phyloP scores from a whole-genome alignment of 805 yeast genomes.

The Candida caryicola region DNA sequence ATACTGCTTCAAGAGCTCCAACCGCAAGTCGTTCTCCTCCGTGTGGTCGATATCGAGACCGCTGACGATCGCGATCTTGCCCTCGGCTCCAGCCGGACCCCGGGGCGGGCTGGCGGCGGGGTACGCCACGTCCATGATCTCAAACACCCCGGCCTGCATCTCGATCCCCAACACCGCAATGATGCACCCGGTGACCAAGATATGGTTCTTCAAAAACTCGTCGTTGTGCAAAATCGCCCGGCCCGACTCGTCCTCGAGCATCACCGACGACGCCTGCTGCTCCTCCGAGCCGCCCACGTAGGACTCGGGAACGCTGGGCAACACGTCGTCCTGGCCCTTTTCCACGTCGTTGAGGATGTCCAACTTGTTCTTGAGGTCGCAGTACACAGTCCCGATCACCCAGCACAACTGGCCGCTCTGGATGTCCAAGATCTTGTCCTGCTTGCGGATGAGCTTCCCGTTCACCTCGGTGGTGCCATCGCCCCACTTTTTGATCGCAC shows the following conservation, averaged over 20 bases:
- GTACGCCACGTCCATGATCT: conserved; percentile 73
- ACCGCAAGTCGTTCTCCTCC: conserved; percentile 40
- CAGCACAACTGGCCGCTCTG: conserved; percentile 62
- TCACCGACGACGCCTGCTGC: conserved; percentile 56
- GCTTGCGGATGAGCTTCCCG: conserved; percentile 30
- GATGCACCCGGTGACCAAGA: conserved; percentile 85
- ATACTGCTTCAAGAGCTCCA: conserved; percentile 65
- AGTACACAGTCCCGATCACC: conserved; percentile 83
- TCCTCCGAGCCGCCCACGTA: conserved; percentile 42
- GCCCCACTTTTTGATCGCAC: conserved; percentile 53
- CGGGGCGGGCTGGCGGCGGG: conserved; percentile 65
- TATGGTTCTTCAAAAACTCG: conserved; percentile 46
- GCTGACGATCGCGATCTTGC: conserved; percentile 66
- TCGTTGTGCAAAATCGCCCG: conserved; percentile 71
- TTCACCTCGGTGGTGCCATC: conserved; percentile 35
- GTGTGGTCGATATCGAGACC: conserved; percentile 63
- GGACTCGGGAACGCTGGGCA: conserved; percentile 39
- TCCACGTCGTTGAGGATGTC: conserved; percentile 81
- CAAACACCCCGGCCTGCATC: conserved; percentile 76
- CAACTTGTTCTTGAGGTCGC: conserved; percentile 82
- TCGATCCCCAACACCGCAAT: conserved; percentile 87
- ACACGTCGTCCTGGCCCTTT: conserved; percentile 49
- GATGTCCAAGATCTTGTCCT: conserved; percentile 56
- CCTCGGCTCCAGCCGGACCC: conserved; percentile 19
- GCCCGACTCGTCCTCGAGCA: conserved; percentile 92